These are phyloP conservation scores for Quercus cerris DNA, from an alignment of 306 rosid genomes.

Conservation along the genomic window DNA sequence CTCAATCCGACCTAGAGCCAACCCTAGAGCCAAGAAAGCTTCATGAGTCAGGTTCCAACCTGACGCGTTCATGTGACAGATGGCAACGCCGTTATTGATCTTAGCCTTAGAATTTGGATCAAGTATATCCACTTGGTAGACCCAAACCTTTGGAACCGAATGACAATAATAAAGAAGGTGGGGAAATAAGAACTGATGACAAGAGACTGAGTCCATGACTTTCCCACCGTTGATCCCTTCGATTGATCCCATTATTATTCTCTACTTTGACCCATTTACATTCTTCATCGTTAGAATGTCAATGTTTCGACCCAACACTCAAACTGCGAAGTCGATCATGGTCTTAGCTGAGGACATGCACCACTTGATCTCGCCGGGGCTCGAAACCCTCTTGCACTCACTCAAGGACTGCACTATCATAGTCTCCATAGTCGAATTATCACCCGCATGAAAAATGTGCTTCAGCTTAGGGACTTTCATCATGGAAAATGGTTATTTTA, in stretches of 20 bases:
- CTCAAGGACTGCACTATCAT: no score
- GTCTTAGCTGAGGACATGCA: conserved; percentile 53
- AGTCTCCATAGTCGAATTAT: no score
- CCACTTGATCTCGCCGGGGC: no score
- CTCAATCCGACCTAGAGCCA: not conserved
- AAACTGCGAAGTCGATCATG: conserved; percentile 85
- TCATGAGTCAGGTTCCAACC: conserved; percentile 86
- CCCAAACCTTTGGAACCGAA: conserved; percentile 48
- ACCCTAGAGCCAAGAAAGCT: conserved; percentile 47
- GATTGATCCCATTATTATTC: conserved; percentile 57
- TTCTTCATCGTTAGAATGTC: conserved; percentile 54
- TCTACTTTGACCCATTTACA: conserved; percentile 58
- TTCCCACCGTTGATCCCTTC: conserved; percentile 66
- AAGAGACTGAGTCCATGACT: conserved; percentile 75
- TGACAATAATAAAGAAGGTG: conserved; percentile 88
- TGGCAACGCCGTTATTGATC: conserved; percentile 73
- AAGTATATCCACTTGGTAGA: no score
- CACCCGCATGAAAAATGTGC: no score
- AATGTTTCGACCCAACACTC: conserved; percentile 72
- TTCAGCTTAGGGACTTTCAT: conserved; percentile 45
- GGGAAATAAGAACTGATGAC: conserved; percentile 91
- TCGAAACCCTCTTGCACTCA: no score
- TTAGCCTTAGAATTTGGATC: conserved; percentile 28
- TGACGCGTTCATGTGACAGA: conserved; percentile 84
- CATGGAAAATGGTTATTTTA: conserved; percentile 71